Evolutionary conservation across 2,329 filamentous ascomycete species (phyloP), one percentile per base, ranked within the genome.

Genomic region (Xylaria sp.): DNA sequence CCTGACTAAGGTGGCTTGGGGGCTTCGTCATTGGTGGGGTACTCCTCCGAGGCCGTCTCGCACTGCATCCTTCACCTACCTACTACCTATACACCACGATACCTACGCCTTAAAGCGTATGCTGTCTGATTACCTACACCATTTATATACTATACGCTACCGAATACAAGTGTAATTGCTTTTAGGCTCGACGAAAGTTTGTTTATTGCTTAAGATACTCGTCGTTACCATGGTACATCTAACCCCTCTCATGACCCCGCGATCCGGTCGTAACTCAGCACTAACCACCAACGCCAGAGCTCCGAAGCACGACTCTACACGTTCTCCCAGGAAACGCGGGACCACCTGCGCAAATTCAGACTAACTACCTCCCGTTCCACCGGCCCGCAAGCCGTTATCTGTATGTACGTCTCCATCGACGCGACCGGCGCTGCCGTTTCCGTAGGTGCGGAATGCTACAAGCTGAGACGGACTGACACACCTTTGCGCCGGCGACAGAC

Each of bases 321-420:
- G 69, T 97, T 98, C 88, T 97, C 94, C 39, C 88, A 90, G 73
- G 93, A 96, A 83, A 97, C 94, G 55, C 96, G 92, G 82, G 90
- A 94, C 73, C 91, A 94, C 78, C 89, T 99, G 73, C 92, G 93
- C 81, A 98, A 98, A 83, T 99, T 99, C 84, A 92, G 96, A 60
- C 87, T 99, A 34, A 90, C 91, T 31, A 98, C 96, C 1, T 98
- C 94, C 41, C 87, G 96, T 73, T 90, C 94, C 62, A 95, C 75
- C 79, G 90, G 91, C 56, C 92, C 94, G 0, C 94, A 98, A 84
- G 96, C 94, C 70, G 90, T 97, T 71, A 97, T 99, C 75, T 98
- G 96, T 98, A 92, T 82, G 91, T 86, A 80, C 76, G 80, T 83
- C 78, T 79, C 72, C 50, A 10, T 71, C 74, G 41, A 20, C 12